Conservation (phyloP, 345 rosid species). For the Salix purpurea region DNA sequence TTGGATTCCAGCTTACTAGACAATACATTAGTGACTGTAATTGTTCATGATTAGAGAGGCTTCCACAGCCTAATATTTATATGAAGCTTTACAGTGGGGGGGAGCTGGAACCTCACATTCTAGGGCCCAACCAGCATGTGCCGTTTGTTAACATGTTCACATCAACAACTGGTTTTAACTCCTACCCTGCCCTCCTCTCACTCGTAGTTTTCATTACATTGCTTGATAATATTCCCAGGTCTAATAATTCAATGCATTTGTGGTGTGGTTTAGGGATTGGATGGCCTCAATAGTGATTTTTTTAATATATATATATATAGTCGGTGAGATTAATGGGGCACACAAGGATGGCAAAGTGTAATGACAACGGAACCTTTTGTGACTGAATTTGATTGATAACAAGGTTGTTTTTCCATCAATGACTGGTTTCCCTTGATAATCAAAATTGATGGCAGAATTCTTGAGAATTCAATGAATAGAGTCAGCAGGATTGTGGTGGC, state of each 20-base stretch:
- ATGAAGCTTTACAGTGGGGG: neutral
- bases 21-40: neutral
- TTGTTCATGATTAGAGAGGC: neutral
- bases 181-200: neutral
- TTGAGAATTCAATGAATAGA: neutral
- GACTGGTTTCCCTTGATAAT: neutral
- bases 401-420: neutral
- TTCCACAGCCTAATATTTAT: neutral
- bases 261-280: neutral
- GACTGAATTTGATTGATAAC: neutral
- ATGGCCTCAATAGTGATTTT: neutral
- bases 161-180: neutral
- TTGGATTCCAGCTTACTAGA: neutral
- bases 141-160: neutral
- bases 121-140: neutral
- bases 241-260: neutral
- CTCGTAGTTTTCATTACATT: neutral
- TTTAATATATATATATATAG: neutral
- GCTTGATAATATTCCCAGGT: neutral
- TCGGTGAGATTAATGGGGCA: neutral
- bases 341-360: neutral
- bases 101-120: neutral
- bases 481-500: neutral
- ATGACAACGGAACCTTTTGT: neutral
- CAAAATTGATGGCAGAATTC: neutral